Evolutionary conservation across 2,329 filamentous ascomycete genomes (phyloP), one percentile per base, ranked within the genome.

Genomic region (Pochonia chlamydosporia): DNA sequence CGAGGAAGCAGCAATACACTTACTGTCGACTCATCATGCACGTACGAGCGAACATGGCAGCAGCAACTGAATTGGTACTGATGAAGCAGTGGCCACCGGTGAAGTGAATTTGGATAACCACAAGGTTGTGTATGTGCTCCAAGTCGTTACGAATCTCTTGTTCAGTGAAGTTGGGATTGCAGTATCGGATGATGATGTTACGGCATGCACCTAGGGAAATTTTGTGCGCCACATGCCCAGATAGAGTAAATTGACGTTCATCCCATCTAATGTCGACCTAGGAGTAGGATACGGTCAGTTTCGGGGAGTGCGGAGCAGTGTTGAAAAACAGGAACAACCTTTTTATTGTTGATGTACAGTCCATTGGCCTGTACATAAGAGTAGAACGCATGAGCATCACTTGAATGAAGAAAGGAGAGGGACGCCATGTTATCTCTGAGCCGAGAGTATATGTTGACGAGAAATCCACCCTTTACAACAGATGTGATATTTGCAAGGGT

Each of bases 111-210:
- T 77, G 77, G 57, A 93, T 73, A 10, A 95, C 77, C 20, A 84
- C 71, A 1, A 95, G 73, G 52, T 88, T 87, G 68, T 92, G 83
- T 50, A 95, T 92, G 61, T 95, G 89, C 21, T 90, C 84, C 31
- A 93, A 73, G 56, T 95, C 86, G 4, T 83, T 75, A 10, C 85
- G 81, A 52, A 95, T 81, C 14, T 68, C 66, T 7, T 78, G 67
- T 54, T 83, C 83, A 0, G 82, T 89, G 54, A 87, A 69, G 45
- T 69, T 75, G 45, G 68, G 68, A 55, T 72, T 72, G 54, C 78
- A 79, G 9, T 76, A 75, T 48, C 78, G 77, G 36, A 95, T 76
- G 18, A 91, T 68, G 31, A 95, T 63, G 56, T 92, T 93, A 50
- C 89, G 81, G 36, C 81, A 86, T 13, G 85, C 85, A 13, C 87